Base-by-base conservation (phyloP, 345 rosid species). In the Carallia pectinifolia region DNA sequence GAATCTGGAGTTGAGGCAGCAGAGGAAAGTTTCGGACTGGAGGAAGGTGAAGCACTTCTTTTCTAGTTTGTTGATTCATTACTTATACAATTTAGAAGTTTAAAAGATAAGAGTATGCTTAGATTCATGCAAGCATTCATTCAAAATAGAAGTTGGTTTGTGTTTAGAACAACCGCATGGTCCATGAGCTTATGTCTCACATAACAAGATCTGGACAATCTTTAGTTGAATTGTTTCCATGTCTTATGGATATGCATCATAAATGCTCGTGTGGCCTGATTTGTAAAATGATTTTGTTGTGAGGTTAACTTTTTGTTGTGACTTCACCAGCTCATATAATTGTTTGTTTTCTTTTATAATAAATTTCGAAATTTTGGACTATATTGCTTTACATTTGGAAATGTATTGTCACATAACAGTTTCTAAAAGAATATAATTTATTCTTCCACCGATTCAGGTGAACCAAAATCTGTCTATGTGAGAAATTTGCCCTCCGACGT, bases 401-500 rank as follows among this genome's bases (percentile, higher is more conserved):
- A 18, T 54, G 30, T 55, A 4, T 58, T 56, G 33, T 56, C 9
- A 19, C 60, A 23, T 8, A 56, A 75, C 9, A 1, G 1, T 33
- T 39, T 5, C 6, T 39, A 33, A 37, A 38, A 48, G 19, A n/a
- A 3, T 52, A 1, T 4, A 39, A 27, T 66, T 81, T 71, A 71
- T 83, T 69, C 54, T 76, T 67, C 62, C 53, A 6, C 73, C 60
- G 66, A 73, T 84, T 53, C 88, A 92, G 97, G 92, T 80, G 95
- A 88, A 73, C 80, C 76, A 67, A 95, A 90, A 83, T 95, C 99
- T 36, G 97, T 95, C 53, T 94, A 94, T 52, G 99, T 95, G 71
- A 85, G 97, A 77, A 95, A 95, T 84, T 84, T 95, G 87, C 96
- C 99, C 9, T 88, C 97, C 27, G 70, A 80, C 76, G 82, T 95